These are phyloP conservation scores for Scedosporium minutisporum DNA, from an alignment of 2,329 filamentous ascomycete species.

Conservation along the genomic window DNA sequence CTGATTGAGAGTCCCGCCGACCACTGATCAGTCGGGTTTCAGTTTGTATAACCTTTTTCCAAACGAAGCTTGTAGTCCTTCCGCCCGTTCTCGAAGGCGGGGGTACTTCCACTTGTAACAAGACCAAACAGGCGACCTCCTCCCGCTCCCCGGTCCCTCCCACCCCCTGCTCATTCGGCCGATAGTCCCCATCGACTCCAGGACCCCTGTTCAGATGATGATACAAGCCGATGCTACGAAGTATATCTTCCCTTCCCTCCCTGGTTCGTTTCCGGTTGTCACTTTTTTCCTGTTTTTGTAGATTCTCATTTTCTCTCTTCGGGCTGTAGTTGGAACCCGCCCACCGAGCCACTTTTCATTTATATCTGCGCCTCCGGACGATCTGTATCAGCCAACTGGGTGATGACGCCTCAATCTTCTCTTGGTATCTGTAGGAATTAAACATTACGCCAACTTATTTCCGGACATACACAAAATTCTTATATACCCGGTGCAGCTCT, in stretches of 20 bases:
- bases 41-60: background rate
- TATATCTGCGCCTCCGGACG: background rate
- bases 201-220: background rate
- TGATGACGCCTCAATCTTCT: background rate
- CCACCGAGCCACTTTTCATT: background rate
- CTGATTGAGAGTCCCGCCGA: too few relatives aligned
- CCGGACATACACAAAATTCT: background rate
- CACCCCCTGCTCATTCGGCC: background rate
- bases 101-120: too few relatives aligned
- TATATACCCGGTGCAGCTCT: background rate
- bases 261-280: background rate
- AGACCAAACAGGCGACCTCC: too few relatives aligned
- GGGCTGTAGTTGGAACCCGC: background rate
- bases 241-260: background rate
- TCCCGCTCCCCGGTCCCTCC: background rate
- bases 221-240: background rate
- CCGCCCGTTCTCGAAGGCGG: too few relatives aligned
- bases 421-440: background rate
- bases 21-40: background rate
- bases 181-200: background rate
- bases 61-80: too few relatives aligned
- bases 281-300: background rate
- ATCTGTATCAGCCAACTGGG: too few relatives aligned
- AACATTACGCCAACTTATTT: background rate
- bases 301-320: background rate